A percentile compares a stretch with the other conserved stretches of the same genome.
These are phyloP conservation scores for Porodaedalea pini DNA, from an alignment of 1,284 basidiomycete species.

Conservation along the genomic window DNA sequence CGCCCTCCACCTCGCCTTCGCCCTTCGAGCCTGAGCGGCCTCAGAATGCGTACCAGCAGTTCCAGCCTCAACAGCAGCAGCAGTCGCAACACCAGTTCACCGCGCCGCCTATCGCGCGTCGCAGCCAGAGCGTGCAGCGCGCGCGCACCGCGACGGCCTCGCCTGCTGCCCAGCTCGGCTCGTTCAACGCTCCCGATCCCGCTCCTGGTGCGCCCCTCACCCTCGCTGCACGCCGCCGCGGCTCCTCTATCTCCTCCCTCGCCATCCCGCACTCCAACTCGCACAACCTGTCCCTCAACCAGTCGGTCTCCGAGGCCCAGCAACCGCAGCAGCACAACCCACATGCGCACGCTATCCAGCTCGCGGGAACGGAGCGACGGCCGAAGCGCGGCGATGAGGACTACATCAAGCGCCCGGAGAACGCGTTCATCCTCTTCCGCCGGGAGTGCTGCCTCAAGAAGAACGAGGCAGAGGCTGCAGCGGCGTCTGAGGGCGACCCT, in stretches of 20 bases:
- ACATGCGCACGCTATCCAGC: conserved; percentile 42
- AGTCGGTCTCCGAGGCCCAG: neutral
- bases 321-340: conserved; percentile 35
- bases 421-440: conserved; percentile 78
- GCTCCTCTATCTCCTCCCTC: conserved; percentile 17
- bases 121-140: conserved; percentile 2
- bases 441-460: conserved; percentile 60
- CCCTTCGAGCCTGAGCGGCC: conserved; percentile 64
- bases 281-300: neutral
- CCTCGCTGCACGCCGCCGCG: conserved; percentile 13
- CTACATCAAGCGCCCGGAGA: conserved; percentile 77
- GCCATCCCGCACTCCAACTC: neutral
- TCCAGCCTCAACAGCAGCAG: neutral
- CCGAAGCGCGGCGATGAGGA: conserved; percentile 76
- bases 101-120: neutral
- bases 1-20: conserved; percentile 55
- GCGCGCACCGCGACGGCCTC: neutral
- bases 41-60: conserved; percentile 25
- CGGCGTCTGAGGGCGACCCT: conserved; percentile 35
- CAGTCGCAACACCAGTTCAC: neutral
- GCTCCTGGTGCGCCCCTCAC: conserved; percentile 10
- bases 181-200: conserved; percentile 13
- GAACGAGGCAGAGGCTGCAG: conserved; percentile 45
- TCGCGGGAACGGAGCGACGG: conserved; percentile 48
- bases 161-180: conserved; percentile 12